Evolutionary conservation across 1,284 basidiomycete genomes (phyloP).

Genomic region (Cutaneotrichosporon mucoides): DNA sequence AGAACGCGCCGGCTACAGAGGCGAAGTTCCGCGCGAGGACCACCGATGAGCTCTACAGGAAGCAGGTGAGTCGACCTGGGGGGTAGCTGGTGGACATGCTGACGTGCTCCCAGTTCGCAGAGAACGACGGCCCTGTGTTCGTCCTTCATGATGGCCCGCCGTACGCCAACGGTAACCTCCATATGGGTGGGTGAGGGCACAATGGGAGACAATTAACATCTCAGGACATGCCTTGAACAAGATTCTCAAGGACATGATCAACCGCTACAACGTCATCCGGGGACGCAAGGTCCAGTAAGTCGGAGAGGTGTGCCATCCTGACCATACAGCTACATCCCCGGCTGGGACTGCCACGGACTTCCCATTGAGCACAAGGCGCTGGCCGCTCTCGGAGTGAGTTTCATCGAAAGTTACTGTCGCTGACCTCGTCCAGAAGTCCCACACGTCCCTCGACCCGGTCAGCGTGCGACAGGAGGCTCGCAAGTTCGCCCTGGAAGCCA

Average conservation of each 20-base stretch:
- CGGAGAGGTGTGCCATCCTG: neutral
- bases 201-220: neutral
- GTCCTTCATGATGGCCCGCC: constrained; percentile 95
- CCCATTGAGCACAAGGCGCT: constrained; percentile 94
- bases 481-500: constrained; percentile 68
- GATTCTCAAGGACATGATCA: constrained; percentile 93
- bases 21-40: constrained; percentile 60
- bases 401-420: neutral
- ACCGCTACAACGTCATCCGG: constrained; percentile 75
- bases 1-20: constrained; percentile 62
- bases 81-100: too few relatives aligned
- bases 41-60: constrained; percentile 71
- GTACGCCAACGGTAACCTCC: constrained; percentile 93
- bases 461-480: constrained; percentile 71
- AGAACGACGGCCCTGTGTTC: constrained; percentile 58
- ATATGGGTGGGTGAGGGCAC: constrained; percentile 74
- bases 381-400: constrained; percentile 63
- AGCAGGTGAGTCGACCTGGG: constrained; percentile 80
- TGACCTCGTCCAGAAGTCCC: constrained; percentile 29
- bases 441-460: constrained; percentile 56
- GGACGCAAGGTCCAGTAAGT: constrained; percentile 78
- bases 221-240: constrained; percentile 95
- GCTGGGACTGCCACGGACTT: constrained; percentile 98
- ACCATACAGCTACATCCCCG: constrained; percentile 72
- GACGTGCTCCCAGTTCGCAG: constrained; percentile 55